A percentile compares a stretch with the other conserved stretches of the same genome.
phyloP scores from a whole-genome alignment of 1,284 basidiomycete species.

The Fomitopsis pinicola region DNA sequence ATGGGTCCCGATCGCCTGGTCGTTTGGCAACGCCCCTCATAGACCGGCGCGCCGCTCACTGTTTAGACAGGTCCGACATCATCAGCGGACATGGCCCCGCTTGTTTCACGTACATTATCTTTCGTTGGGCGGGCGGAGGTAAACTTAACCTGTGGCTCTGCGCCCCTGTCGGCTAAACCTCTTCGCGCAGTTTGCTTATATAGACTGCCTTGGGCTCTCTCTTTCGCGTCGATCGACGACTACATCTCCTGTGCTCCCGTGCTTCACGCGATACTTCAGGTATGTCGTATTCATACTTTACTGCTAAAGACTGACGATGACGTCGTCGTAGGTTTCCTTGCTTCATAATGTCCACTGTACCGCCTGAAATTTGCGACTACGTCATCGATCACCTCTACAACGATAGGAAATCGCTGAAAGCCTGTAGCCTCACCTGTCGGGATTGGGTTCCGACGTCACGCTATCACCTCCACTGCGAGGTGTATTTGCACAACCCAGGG shows the following conservation, averaged over 20 bases:
- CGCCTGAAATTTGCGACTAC: constrained; percentile 33
- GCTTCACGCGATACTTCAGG: background rate
- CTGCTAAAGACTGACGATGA: background rate
- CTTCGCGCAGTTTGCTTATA: background rate
- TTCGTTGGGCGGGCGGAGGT: background rate
- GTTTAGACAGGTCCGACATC: background rate
- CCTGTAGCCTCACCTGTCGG: constrained; percentile 32
- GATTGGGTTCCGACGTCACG: constrained; percentile 32
- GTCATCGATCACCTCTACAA: constrained; percentile 34
- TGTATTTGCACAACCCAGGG: constrained; percentile 17
- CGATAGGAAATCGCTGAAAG: constrained; percentile 25
- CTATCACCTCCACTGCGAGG: constrained; percentile 31
- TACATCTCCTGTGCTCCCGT: background rate
- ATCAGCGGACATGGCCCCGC: background rate
- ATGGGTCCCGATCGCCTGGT: background rate
- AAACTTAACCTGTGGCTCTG: background rate
- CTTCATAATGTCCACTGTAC: constrained; percentile 18
- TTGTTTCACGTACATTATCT: background rate
- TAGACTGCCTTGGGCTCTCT: background rate
- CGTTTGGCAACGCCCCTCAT: background rate
- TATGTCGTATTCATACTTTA: background rate
- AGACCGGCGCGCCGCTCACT: background rate
- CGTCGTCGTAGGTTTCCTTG: background rate
- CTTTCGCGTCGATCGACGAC: no score
- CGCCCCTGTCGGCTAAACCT: background rate